Evolutionary conservation across 768 basidiomycete genomes (phyloP).

Genomic region (Astraeus odoratus): DNA sequence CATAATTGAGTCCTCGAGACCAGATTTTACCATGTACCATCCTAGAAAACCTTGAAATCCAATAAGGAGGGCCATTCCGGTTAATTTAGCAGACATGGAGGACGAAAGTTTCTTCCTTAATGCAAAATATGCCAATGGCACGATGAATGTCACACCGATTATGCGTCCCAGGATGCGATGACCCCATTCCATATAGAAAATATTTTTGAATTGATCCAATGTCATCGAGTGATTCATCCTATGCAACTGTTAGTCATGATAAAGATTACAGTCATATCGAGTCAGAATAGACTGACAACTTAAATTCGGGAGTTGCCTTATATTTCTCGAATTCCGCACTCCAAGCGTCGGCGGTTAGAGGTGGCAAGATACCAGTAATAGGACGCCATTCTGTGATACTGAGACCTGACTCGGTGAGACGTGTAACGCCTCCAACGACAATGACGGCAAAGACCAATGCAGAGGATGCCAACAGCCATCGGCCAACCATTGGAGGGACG

Average conservation of each 20-base stretch:
- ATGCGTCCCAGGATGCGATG: constrained; percentile 91
- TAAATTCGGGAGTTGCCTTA: constrained; percentile 91
- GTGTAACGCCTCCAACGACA: constrained; percentile 92
- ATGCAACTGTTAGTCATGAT: constrained; percentile 2
- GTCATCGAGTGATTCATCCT: constrained; percentile 88
- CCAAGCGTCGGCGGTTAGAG: constrained; percentile 73
- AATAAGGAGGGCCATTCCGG: constrained; percentile 71
- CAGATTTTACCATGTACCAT: constrained; percentile 99
- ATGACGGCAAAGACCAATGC: constrained; percentile 86
- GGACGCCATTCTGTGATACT: constrained; percentile 99
- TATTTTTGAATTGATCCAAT: constrained; percentile 87
- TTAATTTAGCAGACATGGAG: constrained; percentile 54
- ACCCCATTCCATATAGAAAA: constrained; percentile 98
- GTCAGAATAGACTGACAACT: constrained; percentile 55
- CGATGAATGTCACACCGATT: constrained; percentile 76
- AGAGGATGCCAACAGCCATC: constrained; percentile 83
- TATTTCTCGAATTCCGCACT: constrained; percentile 88
- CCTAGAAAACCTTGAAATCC: constrained; percentile 90
- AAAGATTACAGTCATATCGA: not conserved
- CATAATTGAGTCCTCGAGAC: constrained; percentile 77
- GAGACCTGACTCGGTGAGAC: constrained; percentile 93
- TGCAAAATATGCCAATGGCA: constrained; percentile 78
- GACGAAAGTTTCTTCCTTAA: constrained; percentile 61
- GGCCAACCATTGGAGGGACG: constrained; percentile 62
- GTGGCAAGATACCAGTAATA: constrained; percentile 83